Evolutionary conservation across 306 rosid genomes (phyloP).

Genomic region (Quercus gilva): DNA sequence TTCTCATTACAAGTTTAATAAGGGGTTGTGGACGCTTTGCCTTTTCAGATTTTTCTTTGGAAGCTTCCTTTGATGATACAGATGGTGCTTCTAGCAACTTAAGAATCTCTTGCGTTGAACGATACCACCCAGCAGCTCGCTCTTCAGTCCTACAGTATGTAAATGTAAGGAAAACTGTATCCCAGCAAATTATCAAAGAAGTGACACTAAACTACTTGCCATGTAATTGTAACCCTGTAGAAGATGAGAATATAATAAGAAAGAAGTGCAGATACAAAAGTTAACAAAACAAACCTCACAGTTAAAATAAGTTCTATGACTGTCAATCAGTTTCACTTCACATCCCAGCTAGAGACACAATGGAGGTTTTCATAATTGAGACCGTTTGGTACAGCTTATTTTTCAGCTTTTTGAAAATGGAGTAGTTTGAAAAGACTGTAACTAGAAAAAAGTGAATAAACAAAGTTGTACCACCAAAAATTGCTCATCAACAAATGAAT

Average conservation of each 20-base stretch:
- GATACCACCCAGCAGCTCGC: conserved; percentile 98
- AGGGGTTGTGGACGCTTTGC: conserved; percentile 91
- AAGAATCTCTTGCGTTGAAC: conserved; percentile 92
- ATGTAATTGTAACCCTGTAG: conserved; percentile 12
- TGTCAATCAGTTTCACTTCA: too few relatives aligned
- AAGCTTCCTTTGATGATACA: conserved; percentile 51
- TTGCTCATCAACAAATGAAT: too few relatives aligned
- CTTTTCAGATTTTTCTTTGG: conserved; percentile 86
- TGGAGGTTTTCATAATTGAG: too few relatives aligned
- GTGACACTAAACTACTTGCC: conserved; percentile 1
- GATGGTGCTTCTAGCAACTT: conserved; percentile 86
- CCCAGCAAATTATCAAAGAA: conserved; percentile 13
- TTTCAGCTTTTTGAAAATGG: too few relatives aligned
- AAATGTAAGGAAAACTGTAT: conserved; percentile 13
- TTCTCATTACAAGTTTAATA: conserved; percentile 98
- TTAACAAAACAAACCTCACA: conserved; percentile 53
- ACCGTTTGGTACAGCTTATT: too few relatives aligned
- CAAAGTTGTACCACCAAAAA: too few relatives aligned
- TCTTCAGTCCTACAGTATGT: conserved; percentile 70
- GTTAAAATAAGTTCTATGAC: too few relatives aligned
- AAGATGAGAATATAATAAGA: conserved; percentile 7
- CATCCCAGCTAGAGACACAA: too few relatives aligned
- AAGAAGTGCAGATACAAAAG: conserved; percentile 5
- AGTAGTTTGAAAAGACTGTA: too few relatives aligned
- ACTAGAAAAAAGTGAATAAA: too few relatives aligned